Percentiles rank a stretch among this genome's conserved stretches.
Evolutionary conservation across 176 grass and related monocot genomes (phyloP).

Genomic region (Lolium perenne): DNA sequence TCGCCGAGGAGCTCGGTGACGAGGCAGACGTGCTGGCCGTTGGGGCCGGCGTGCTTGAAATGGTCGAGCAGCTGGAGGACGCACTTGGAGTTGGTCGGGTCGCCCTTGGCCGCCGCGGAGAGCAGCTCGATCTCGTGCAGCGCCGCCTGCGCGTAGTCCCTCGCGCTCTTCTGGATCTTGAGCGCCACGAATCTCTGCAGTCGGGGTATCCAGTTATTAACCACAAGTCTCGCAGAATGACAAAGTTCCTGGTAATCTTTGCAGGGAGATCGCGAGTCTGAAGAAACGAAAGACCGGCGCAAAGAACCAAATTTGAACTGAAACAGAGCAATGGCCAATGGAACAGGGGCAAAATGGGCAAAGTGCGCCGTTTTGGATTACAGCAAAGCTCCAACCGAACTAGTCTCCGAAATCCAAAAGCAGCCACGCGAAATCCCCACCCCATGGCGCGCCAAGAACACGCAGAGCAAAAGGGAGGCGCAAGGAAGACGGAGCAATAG

Average conservation of each 20-base stretch:
- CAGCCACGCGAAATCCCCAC: not conserved
- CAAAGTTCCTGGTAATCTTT: not conserved
- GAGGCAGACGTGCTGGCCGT: slow-evolving; percentile 77
- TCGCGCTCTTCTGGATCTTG: slow-evolving; percentile 96
- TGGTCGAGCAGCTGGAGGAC: slow-evolving; percentile 70
- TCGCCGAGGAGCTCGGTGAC: slow-evolving; percentile 84
- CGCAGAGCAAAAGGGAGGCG: slow-evolving; percentile 3
- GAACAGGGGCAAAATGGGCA: slow-evolving; percentile 39
- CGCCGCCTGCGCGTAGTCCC: slow-evolving; percentile 79
- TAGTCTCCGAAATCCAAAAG: not conserved
- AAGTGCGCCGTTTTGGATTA: slow-evolving; percentile 15
- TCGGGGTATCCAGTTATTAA: not conserved
- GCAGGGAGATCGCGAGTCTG: not conserved
- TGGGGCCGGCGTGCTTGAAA: slow-evolving; percentile 91
- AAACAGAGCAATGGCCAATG: slow-evolving; percentile 16
- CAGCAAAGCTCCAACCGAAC: slow-evolving; percentile 22
- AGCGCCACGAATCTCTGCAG: slow-evolving; percentile 85
- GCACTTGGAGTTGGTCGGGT: slow-evolving; percentile 75
- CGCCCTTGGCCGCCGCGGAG: slow-evolving; percentile 68
- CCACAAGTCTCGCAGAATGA: not conserved
- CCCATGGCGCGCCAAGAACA: slow-evolving; percentile 21
- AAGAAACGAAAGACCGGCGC: slow-evolving; percentile 1
- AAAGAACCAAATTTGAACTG: not conserved
- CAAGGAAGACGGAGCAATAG: not conserved
- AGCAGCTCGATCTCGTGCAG: slow-evolving; percentile 84